These are phyloP conservation scores for Bipolaris zeicola DNA, from an alignment of 2,329 filamentous ascomycete genomes.

Conservation along the genomic window DNA sequence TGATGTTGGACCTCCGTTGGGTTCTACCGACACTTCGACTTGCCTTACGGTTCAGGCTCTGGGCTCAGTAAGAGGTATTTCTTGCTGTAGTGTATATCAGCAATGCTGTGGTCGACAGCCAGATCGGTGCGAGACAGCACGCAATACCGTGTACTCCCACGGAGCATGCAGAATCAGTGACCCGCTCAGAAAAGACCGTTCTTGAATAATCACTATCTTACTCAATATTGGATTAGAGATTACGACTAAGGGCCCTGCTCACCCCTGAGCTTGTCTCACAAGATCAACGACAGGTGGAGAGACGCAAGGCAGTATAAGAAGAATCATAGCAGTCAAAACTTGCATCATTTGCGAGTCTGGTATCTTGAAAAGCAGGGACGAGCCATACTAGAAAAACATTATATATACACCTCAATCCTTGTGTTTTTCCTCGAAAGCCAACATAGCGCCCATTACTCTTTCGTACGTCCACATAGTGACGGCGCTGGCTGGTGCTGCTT, in stretches of 20 bases:
- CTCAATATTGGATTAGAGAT: neutral
- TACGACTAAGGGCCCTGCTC: too few species aligned
- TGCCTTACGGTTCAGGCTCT: neutral
- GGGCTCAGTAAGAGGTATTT: neutral
- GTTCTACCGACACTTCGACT: neutral
- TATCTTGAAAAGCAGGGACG: neutral
- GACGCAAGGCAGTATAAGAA: neutral
- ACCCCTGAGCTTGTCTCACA: neutral
- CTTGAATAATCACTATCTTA: neutral
- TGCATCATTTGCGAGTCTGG: neutral
- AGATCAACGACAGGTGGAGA: neutral
- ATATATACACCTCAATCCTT: conserved; percentile 4
- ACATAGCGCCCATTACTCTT: conserved; percentile 67
- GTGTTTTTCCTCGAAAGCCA: conserved; percentile 34
- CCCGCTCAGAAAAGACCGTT: neutral
- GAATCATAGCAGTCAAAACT: neutral
- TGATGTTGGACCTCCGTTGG: neutral
- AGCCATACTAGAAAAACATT: neutral
- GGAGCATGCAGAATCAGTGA: neutral
- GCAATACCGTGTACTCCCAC: neutral
- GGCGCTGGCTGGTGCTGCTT: conserved; percentile 90
- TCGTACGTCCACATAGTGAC: conserved; percentile 97
- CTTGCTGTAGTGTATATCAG: neutral
- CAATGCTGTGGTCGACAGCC: too few species aligned
- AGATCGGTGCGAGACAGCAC: neutral